Evolutionary conservation across 2,329 filamentous ascomycete species (phyloP).

Genomic region (Immersiporthe knoxdaviesiana): DNA sequence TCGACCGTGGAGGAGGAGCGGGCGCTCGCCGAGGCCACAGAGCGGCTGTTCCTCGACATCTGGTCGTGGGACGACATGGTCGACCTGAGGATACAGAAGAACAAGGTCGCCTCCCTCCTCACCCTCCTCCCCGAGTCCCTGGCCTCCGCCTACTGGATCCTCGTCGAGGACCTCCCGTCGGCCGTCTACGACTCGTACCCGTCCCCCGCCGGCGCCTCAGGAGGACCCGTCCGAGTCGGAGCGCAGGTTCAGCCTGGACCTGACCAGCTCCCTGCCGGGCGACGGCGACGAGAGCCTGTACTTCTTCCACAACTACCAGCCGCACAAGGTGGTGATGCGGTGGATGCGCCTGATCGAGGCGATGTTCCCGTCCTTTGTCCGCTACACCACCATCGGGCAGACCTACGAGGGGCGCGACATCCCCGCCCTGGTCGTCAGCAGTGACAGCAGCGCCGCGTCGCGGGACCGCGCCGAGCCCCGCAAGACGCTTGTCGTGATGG

Average conservation of each 20-base stretch:
- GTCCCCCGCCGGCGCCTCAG: constrained; percentile 38
- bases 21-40: constrained; percentile 72
- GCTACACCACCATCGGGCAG: constrained; percentile 76
- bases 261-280: constrained; percentile 34
- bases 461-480: constrained; percentile 46
- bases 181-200: constrained; percentile 79
- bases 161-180: constrained; percentile 80
- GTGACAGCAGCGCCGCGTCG: constrained; percentile 47
- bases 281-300: constrained; percentile 47
- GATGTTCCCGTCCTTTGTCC: constrained; percentile 83
- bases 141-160: constrained; percentile 68
- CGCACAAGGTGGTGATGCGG: constrained; percentile 69
- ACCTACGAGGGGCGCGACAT: constrained; percentile 89
- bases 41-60: constrained; percentile 81
- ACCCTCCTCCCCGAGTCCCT: constrained; percentile 77
- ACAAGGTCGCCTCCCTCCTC: constrained; percentile 77
- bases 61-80: constrained; percentile 77
- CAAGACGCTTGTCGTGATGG: constrained; percentile 80
- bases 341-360: constrained; percentile 92
- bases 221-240: constrained; percentile 31
- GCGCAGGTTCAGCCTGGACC: constrained; percentile 36
- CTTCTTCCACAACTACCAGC: constrained; percentile 93
- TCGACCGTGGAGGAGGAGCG: constrained; percentile 68
- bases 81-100: constrained; percentile 78
- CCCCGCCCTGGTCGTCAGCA: constrained; percentile 77